Conservation (phyloP, 768 basidiomycete species). For the Rhodotorula sphaerocarpa region DNA sequence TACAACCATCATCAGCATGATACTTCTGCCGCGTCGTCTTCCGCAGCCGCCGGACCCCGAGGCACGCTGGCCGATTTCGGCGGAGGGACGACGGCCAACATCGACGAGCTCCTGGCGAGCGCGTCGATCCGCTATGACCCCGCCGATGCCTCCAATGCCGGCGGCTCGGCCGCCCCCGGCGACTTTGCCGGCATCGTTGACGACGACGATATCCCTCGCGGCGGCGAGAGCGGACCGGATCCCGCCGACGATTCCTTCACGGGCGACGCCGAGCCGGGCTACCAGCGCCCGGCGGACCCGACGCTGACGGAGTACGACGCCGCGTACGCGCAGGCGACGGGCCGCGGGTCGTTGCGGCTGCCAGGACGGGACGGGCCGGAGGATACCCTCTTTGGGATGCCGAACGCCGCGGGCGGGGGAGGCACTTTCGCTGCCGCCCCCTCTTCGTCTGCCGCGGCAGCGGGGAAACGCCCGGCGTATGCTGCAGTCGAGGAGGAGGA, state of each 20-base stretch:
- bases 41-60: neutral
- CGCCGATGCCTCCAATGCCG: neutral
- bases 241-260: neutral
- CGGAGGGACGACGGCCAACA: slow-evolving; percentile 21
- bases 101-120: slow-evolving; percentile 26
- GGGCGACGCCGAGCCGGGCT: neutral
- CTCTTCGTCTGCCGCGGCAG: neutral
- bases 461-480: neutral
- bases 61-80: slow-evolving; percentile 19
- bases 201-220: slow-evolving; percentile 7
- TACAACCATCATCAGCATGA: neutral
- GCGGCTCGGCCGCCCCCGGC: too few species aligned
- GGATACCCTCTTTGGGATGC: slow-evolving; percentile 39
- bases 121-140: slow-evolving; percentile 6
- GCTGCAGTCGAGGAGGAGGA: slow-evolving; percentile 4
- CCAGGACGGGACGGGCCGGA: slow-evolving; percentile 31
- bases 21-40: neutral
- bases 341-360: slow-evolving; percentile 14
- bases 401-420: neutral
- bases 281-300: neutral
- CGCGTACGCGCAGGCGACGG: slow-evolving; percentile 2
- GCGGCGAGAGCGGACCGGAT: neutral
- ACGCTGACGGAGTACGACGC: slow-evolving; percentile 1
- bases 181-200: slow-evolving; percentile 21
- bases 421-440: neutral